phyloP scores from a whole-genome alignment of 2,329 filamentous ascomycete genomes.

The Tolypocladium endophyticum region DNA sequence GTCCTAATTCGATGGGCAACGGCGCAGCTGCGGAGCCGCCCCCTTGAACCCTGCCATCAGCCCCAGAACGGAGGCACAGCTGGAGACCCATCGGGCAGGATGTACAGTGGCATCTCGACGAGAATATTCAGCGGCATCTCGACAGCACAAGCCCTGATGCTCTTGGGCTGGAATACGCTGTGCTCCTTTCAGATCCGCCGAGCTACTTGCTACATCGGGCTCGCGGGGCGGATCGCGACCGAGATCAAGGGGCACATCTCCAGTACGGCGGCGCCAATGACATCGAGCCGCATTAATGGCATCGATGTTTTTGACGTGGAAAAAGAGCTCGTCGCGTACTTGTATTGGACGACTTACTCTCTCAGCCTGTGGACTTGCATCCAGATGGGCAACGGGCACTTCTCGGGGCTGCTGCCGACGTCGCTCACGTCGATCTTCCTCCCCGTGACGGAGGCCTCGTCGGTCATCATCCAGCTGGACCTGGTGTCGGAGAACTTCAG shows the following conservation, averaged over 20 bases:
- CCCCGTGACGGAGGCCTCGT: conserved; percentile 17
- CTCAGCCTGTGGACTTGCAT: conserved; percentile 27
- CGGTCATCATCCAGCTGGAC: conserved; percentile 20
- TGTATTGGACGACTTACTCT: conserved; percentile 28
- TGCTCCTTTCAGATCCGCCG: conserved; percentile 19
- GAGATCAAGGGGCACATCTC: conserved; percentile 21
- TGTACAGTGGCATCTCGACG: conserved; percentile 17
- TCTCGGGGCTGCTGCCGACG: conserved; percentile 12
- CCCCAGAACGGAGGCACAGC: conserved; percentile 9
- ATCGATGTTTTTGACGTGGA: conserved; percentile 28
- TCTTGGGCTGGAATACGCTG: conserved; percentile 26
- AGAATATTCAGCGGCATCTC: conserved; percentile 21
- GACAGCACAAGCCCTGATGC: conserved; percentile 21
- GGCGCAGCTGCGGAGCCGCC: conserved; percentile 18
- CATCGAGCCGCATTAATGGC: conserved; percentile 27
- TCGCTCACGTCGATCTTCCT: conserved; percentile 16
- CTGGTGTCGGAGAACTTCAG: conserved; percentile 25
- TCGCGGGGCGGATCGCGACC: conserved; percentile 18
- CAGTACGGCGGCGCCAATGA: conserved; percentile 13
- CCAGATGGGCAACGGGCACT: conserved; percentile 18
- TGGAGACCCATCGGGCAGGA: neutral
- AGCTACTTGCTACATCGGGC: conserved; percentile 22
- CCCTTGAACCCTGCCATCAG: conserved; percentile 9
- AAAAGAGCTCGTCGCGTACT: conserved; percentile 25
- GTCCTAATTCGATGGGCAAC: conserved; percentile 22